Evolutionary conservation across 306 rosid species (phyloP).

Genomic region (Castanopsis chinensis): DNA sequence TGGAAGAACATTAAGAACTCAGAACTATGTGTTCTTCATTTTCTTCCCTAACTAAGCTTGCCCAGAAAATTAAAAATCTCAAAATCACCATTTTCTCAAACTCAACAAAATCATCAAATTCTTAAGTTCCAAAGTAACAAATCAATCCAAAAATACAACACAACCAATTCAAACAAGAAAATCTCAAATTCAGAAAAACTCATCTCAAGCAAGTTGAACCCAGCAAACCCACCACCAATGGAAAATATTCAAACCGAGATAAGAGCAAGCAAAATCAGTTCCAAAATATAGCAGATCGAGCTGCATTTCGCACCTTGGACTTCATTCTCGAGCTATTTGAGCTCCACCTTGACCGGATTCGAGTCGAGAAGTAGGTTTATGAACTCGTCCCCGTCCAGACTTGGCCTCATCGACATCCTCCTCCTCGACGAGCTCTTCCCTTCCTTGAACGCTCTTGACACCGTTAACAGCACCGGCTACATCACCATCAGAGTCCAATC

Average conservation of each 20-base stretch:
- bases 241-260: neutral
- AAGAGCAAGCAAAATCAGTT: conserved; percentile 29
- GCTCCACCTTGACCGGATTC: conserved; percentile 99
- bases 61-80: no score
- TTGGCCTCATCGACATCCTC: conserved; percentile 68
- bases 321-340: conserved; percentile 95
- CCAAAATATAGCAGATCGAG: conserved; percentile 63
- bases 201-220: no score
- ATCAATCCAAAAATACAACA: no score
- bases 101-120: no score
- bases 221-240: conserved; percentile 24
- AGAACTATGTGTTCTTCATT: no score
- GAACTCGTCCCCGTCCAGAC: conserved; percentile 92
- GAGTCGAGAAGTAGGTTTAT: conserved; percentile 87
- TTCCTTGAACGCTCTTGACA: conserved; percentile 87
- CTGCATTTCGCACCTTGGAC: conserved; percentile 90
- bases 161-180: no score
- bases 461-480: conserved; percentile 47
- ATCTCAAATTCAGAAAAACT: no score
- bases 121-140: no score
- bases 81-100: no score
- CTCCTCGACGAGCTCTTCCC: conserved; percentile 84
- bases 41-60: no score
- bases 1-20: no score
- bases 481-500: conserved; percentile 25